A percentile compares a stretch with the other conserved stretches of the same genome.
phyloP scores from a whole-genome alignment of 1,284 basidiomycete species.

The Bjerkandera adusta region DNA sequence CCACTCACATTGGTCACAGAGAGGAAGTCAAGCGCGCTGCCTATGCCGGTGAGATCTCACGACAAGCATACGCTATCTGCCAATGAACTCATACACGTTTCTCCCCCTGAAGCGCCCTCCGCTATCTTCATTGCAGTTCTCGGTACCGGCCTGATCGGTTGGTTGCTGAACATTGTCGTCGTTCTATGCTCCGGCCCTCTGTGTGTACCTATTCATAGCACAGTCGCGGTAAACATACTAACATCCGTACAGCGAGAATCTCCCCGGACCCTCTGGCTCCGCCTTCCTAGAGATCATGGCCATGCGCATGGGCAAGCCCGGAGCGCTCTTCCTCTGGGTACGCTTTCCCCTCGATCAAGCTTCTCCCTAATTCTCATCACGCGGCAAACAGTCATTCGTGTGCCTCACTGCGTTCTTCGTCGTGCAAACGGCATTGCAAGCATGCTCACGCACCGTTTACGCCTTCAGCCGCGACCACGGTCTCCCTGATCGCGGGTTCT shows the following conservation, averaged over 20 bases:
- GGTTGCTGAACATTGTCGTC: conserved; percentile 81
- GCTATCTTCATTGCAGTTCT: conserved; percentile 91
- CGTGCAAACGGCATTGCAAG: conserved; percentile 80
- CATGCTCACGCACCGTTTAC: conserved; percentile 84
- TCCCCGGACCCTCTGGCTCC: conserved; percentile 65
- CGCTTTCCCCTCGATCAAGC: conserved; percentile 16
- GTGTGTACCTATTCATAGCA: conserved; percentile 31
- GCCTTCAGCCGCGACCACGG: conserved; percentile 88
- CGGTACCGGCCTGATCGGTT: conserved; percentile 82
- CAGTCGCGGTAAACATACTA: too few species aligned
- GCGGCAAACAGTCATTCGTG: conserved; percentile 53
- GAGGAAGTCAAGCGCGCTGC: conserved; percentile 91
- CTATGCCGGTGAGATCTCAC: conserved; percentile 61
- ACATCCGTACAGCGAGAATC: conserved; percentile 42
- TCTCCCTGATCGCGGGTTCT: conserved; percentile 80
- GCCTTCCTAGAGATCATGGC: conserved; percentile 79
- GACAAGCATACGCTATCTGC: background rate
- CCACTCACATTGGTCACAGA: conserved; percentile 30
- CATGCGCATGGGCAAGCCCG: conserved; percentile 67
- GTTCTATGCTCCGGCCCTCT: conserved; percentile 80
- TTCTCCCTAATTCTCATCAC: background rate
- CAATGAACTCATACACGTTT: background rate
- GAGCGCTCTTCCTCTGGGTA: conserved; percentile 77
- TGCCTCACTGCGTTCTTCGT: conserved; percentile 85
- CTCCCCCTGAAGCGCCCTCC: conserved; percentile 49